These are phyloP conservation scores for Phytophthora hibernalis DNA, from an alignment of 352 stramenopile genomes.

Conservation along the genomic window DNA sequence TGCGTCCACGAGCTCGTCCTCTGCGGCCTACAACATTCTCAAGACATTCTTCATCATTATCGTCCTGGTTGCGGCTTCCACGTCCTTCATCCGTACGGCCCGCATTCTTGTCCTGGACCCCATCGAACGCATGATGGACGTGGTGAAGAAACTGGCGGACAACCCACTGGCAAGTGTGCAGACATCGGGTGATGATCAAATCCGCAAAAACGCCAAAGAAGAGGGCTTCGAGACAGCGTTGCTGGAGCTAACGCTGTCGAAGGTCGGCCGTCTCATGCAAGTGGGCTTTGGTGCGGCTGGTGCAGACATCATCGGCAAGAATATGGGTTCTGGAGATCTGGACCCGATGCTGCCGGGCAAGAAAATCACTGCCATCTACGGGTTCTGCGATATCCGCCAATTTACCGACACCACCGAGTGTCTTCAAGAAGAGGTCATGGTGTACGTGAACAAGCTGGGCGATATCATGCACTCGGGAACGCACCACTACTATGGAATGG, in stretches of 20 bases:
- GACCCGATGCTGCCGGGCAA: slow-evolving; percentile 91
- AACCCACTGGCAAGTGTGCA: slow-evolving; percentile 90
- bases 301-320: slow-evolving; percentile 87
- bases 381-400: slow-evolving; percentile 95
- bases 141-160: slow-evolving; percentile 88
- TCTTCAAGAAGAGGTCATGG: slow-evolving; percentile 92
- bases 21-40: slow-evolving; percentile 84
- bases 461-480: slow-evolving; percentile 90
- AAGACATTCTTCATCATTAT: slow-evolving; percentile 91
- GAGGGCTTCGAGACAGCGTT: slow-evolving; percentile 80
- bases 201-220: slow-evolving; percentile 83
- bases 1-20: slow-evolving; percentile 47
- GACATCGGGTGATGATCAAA: slow-evolving; percentile 63
- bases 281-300: slow-evolving; percentile 84
- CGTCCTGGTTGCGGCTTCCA: slow-evolving; percentile 80
- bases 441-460: slow-evolving; percentile 93
- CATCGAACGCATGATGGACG: slow-evolving; percentile 93
- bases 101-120: slow-evolving; percentile 88
- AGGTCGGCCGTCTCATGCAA: slow-evolving; percentile 88
- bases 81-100: slow-evolving; percentile 84
- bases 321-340: slow-evolving; percentile 89
- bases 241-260: slow-evolving; percentile 84
- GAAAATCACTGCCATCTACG: slow-evolving; percentile 94
- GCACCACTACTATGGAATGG: slow-evolving; percentile 88
- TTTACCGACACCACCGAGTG: slow-evolving; percentile 93